These are phyloP conservation scores for Silene conica DNA, from an alignment of 148 eudicot genomes.

Conservation along the genomic window DNA sequence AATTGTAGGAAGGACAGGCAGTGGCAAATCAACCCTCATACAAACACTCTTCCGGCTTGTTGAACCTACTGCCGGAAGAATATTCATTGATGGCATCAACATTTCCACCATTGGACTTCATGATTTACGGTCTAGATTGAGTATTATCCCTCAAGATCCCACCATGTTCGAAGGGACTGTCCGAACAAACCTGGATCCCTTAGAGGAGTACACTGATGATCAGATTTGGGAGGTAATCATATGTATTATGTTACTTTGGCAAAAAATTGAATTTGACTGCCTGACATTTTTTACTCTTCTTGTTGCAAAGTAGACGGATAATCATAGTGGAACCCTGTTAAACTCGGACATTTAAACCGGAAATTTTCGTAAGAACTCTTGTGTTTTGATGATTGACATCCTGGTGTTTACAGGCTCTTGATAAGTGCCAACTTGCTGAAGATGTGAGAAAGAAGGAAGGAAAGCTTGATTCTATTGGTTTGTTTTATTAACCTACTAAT, in stretches of 20 bases:
- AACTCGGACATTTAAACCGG: background rate
- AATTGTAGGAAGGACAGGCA: constrained; percentile 29
- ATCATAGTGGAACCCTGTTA: too few species aligned
- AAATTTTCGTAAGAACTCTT: background rate
- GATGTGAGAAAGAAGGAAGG: constrained; percentile 19
- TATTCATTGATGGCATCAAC: constrained; percentile 20
- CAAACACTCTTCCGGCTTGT: constrained; percentile 19
- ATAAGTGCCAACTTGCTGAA: constrained; percentile 22
- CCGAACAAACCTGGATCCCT: constrained; percentile 24
- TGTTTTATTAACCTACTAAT: background rate
- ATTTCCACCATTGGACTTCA: constrained; percentile 25
- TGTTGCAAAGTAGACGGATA: too few species aligned
- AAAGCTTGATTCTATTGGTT: constrained; percentile 19
- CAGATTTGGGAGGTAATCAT: constrained; percentile 21
- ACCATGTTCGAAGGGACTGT: constrained; percentile 28
- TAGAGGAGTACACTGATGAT: constrained; percentile 22
- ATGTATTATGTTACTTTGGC: background rate
- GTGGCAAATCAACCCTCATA: constrained; percentile 23
- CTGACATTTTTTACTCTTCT: too few species aligned
- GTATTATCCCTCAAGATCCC: constrained; percentile 33
- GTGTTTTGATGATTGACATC: background rate
- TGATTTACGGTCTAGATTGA: constrained; percentile 21
- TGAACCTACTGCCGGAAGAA: constrained; percentile 22
- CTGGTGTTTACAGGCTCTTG: constrained; percentile 3
- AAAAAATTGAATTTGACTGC: too few species aligned